Conservation (phyloP, 352 stramenopile genomes). For the Phytophthora sp. region DNA sequence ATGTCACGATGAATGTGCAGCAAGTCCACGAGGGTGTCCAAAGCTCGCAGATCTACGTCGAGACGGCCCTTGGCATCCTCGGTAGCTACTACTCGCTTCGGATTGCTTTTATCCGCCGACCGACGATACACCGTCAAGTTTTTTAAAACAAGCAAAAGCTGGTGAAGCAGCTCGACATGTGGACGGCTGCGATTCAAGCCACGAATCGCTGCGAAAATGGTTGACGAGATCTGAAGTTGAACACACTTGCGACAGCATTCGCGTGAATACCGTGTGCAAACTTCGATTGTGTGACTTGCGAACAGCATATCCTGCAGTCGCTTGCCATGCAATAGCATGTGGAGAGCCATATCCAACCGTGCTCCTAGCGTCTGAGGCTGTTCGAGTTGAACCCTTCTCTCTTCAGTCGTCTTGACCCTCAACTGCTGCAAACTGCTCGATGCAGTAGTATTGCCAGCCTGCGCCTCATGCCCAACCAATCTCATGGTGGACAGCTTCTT, state of each 20-base stretch:
- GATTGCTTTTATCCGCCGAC: slow-evolving; percentile 45
- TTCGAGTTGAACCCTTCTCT: slow-evolving; percentile 19
- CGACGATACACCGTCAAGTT: slow-evolving; percentile 88
- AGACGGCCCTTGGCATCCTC: slow-evolving; percentile 47
- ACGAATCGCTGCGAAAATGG: slow-evolving; percentile 92
- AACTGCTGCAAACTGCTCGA: slow-evolving; percentile 15
- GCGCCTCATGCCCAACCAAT: slow-evolving; percentile 32
- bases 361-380: slow-evolving; percentile 62
- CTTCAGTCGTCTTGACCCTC: slow-evolving; percentile 23
- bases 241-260: slow-evolving; percentile 92
- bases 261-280: slow-evolving; percentile 91
- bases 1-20: slow-evolving; percentile 95
- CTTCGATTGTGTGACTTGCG: slow-evolving; percentile 92
- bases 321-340: slow-evolving; percentile 78
- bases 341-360: slow-evolving; percentile 72
- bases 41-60: slow-evolving; percentile 62
- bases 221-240: slow-evolving; percentile 81
- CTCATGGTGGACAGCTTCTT: slow-evolving; percentile 66
- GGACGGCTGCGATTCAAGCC: slow-evolving; percentile 95
- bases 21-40: slow-evolving; percentile 93
- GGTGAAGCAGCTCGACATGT: slow-evolving; percentile 94
- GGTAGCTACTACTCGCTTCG: slow-evolving; percentile 8
- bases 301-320: slow-evolving; percentile 94
- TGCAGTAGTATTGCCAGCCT: background rate
- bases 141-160: slow-evolving; percentile 79